Evolutionary conservation across 169 alveolate genomes (phyloP), one percentile per base, ranked within the genome.

Genomic region (Eimeria zaria): DNA sequence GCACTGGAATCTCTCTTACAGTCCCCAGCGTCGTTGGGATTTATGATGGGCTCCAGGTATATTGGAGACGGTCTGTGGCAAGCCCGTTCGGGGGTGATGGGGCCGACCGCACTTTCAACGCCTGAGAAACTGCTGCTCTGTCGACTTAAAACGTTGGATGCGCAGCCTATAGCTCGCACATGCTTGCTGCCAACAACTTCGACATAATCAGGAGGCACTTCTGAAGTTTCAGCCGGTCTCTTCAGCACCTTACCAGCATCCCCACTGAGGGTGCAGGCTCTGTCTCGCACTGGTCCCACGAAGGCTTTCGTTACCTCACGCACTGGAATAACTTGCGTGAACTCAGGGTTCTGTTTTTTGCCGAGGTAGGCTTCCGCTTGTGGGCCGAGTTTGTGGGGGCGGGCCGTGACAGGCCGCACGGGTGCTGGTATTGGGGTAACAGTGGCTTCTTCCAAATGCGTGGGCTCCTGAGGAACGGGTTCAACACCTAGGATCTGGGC

Each of bases 121-220:
- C 69, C 60, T 24, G 94, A 62, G 64, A 24, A n/a, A 30, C 44
- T 60, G 94, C 94, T 87, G 83, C 67, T 87, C 62, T 87, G 69
- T 0, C 94, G 94, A 69, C 94, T 87, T 48, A 62, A 12, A 60
- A 62, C 48, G 53, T 87, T 60, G 22, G 44, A 36, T 27, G 53
- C 44, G 71, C 69, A 36, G 22, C 94, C 94, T 12, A 87, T 8
- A 27, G 94, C 67, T 2, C 94, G 67, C n/a, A 87, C 83, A n/a
- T 87, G 94, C n/a, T 89, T 71, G 64, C 95, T 89, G 51, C 89
- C 89, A 36, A 78, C 76, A 46, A 91, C 91, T n/a, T 91, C 91
- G 60, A 91, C 87, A n/a, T 91, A 91, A n/a, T 91, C 91, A 8
- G 91, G 91, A 24, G 96, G 96, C 58, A 91, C 96, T 74, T 91